Percentiles rank a stretch among this genome's conserved stretches.
Evolutionary conservation across 2,329 filamentous ascomycete species (phyloP).

Genomic region (Neonectria ditissima): DNA sequence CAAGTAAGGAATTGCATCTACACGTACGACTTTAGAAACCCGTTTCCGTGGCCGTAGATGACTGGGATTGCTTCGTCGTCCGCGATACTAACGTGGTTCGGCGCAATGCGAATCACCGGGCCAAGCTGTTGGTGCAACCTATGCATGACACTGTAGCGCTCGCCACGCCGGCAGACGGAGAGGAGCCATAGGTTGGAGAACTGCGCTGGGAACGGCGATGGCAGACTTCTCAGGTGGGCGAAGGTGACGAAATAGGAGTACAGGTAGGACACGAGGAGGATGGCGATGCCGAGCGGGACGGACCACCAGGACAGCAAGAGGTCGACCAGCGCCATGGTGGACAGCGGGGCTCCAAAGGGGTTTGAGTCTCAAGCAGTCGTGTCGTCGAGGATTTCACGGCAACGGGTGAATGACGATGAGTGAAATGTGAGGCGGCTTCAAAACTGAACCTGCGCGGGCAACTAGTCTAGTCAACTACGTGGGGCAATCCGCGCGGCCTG

Average conservation of each 20-base stretch:
- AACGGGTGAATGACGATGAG: neutral
- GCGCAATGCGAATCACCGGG: constrained; percentile 84
- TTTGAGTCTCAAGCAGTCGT: neutral
- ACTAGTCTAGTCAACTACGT: neutral
- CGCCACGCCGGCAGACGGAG: constrained; percentile 71
- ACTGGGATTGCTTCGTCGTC: constrained; percentile 81
- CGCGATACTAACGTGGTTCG: constrained; percentile 84
- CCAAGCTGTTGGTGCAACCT: constrained; percentile 80
- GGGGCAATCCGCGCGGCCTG: constrained; percentile 16
- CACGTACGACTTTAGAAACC: constrained; percentile 76
- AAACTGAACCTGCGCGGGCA: neutral
- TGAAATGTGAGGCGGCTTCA: constrained; percentile 13
- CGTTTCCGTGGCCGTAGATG: constrained; percentile 85
- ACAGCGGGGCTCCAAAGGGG: neutral
- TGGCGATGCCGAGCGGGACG: constrained; percentile 58
- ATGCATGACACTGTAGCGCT: constrained; percentile 74
- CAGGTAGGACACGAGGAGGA: constrained; percentile 66
- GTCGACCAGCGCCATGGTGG: constrained; percentile 47
- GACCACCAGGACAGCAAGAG: constrained; percentile 59
- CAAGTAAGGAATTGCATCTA: too few relatives aligned
- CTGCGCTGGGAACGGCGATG: constrained; percentile 70
- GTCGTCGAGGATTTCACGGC: neutral
- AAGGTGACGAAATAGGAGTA: constrained; percentile 71
- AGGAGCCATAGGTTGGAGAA: constrained; percentile 88
- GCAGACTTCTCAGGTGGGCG: constrained; percentile 63